These are phyloP conservation scores for Leptomonas seymouri DNA, from an alignment of 208 protist genomes.

Conservation along the genomic window DNA sequence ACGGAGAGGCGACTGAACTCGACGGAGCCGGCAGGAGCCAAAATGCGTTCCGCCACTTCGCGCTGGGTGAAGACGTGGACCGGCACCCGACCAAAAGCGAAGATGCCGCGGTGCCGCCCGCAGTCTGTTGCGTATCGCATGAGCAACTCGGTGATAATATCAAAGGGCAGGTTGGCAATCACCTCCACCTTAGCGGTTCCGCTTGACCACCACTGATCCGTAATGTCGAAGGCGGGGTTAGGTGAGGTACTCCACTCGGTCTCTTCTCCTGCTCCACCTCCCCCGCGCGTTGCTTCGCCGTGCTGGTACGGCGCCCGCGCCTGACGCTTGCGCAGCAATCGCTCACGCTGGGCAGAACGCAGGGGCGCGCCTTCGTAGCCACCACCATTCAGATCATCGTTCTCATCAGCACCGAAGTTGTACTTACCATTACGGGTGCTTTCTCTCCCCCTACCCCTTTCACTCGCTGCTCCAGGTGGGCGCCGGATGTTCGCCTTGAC, in stretches of 20 bases:
- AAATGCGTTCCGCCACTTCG: slow-evolving; percentile 85
- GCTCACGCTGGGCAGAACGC: slow-evolving; percentile 55
- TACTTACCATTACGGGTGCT: neutral
- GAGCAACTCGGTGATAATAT: slow-evolving; percentile 80
- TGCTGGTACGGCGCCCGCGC: slow-evolving; percentile 31
- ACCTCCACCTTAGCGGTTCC: slow-evolving; percentile 88
- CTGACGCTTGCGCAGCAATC: slow-evolving; percentile 52
- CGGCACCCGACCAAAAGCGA: slow-evolving; percentile 82
- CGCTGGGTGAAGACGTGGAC: slow-evolving; percentile 90
- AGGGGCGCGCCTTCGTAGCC: slow-evolving; percentile 61
- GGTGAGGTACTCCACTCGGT: slow-evolving; percentile 14
- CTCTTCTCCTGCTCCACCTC: neutral
- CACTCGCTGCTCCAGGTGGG: slow-evolving; percentile 8
- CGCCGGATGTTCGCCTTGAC: slow-evolving; percentile 48
- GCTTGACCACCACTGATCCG: slow-evolving; percentile 77
- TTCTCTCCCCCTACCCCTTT: neutral
- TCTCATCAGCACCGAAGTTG: slow-evolving; percentile 4
- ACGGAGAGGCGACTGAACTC: slow-evolving; percentile 87
- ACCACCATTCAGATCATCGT: slow-evolving; percentile 2
- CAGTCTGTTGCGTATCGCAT: slow-evolving; percentile 88
- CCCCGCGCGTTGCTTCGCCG: slow-evolving; percentile 14
- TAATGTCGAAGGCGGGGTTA: slow-evolving; percentile 55
- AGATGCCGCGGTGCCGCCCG: slow-evolving; percentile 64
- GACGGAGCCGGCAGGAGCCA: slow-evolving; percentile 67
- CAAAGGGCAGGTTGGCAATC: slow-evolving; percentile 87